Conservation (phyloP, 2,329 filamentous ascomycete genomes). For the Ceratocystis albifundus region DNA sequence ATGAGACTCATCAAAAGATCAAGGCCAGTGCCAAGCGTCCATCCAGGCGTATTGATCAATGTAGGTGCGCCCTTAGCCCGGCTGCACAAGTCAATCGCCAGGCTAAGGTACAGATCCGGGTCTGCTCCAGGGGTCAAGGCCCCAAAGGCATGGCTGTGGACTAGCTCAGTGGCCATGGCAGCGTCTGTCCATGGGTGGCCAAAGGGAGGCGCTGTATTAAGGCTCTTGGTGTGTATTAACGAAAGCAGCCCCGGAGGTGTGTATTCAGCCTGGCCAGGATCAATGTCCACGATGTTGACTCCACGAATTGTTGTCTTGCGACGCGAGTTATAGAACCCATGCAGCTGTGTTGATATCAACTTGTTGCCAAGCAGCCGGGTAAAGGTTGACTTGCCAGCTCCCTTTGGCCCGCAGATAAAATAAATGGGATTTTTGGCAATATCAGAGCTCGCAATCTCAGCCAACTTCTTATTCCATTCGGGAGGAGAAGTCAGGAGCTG, state of each 20-base stretch:
- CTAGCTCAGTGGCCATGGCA: conserved; percentile 27
- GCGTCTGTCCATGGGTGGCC: conserved; percentile 39
- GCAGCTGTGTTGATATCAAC: conserved; percentile 41
- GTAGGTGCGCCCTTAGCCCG: conserved; percentile 48
- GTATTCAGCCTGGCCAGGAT: conserved; percentile 68
- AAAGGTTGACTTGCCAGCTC: conserved; percentile 67
- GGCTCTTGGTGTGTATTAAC: conserved; percentile 47
- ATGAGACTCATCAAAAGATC: conserved; percentile 52
- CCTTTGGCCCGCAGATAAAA: conserved; percentile 58
- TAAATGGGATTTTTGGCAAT: conserved; percentile 33
- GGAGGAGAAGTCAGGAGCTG: conserved; percentile 47
- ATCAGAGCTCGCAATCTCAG: conserved; percentile 28
- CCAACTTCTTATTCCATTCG: conserved; percentile 51
- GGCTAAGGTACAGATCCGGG: conserved; percentile 53
- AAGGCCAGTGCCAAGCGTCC: conserved; percentile 59
- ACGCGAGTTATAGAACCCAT: conserved; percentile 24
- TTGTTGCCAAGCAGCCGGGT: conserved; percentile 54
- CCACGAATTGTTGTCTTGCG: conserved; percentile 22
- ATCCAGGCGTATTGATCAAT: conserved; percentile 63
- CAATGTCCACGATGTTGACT: conserved; percentile 58
- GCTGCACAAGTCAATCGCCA: conserved; percentile 50
- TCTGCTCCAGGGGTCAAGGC: conserved; percentile 54
- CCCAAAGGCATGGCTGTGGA: conserved; percentile 56
- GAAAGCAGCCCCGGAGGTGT: conserved; percentile 58
- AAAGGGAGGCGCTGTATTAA: conserved; percentile 57